These are phyloP conservation scores for Schizothecium vesticola DNA, from an alignment of 495 filamentous ascomycete genomes.

Conservation along the genomic window DNA sequence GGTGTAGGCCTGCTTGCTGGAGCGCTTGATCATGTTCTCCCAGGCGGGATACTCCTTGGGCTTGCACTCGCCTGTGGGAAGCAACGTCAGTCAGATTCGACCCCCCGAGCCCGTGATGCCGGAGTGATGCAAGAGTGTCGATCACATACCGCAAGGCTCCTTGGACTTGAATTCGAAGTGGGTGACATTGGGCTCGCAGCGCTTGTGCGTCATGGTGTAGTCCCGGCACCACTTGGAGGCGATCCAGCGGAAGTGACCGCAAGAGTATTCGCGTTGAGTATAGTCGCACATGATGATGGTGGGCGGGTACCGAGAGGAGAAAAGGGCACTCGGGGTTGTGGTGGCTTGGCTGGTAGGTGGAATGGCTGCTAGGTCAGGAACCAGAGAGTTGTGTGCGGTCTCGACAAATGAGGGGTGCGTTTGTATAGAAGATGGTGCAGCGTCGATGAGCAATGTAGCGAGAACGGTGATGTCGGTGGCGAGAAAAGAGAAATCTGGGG, in stretches of 20 bases:
- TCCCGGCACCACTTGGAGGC: conserved; percentile 39
- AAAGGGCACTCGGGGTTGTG: neutral
- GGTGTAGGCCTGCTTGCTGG: conserved; percentile 27
- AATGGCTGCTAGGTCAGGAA: neutral
- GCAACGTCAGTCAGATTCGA: neutral
- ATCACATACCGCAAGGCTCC: conserved; percentile 32
- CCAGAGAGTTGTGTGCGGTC: conserved; percentile 2
- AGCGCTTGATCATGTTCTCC: conserved; percentile 38
- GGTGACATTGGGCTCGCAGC: conserved; percentile 37
- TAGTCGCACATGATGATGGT: conserved; percentile 28
- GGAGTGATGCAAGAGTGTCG: neutral
- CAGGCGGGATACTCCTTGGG: conserved; percentile 29
- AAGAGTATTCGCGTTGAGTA: conserved; percentile 35
- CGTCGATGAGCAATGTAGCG: neutral
- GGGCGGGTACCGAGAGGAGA: neutral
- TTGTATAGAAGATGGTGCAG: conserved; percentile 2
- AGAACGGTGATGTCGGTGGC: conserved; percentile 10
- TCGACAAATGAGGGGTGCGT: neutral
- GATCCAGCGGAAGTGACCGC: conserved; percentile 41
- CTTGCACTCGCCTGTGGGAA: conserved; percentile 31
- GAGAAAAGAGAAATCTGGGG: neutral
- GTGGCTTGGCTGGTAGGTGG: neutral
- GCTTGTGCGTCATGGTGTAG: conserved; percentile 36
- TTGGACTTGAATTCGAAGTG: conserved; percentile 36
- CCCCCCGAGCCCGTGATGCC: neutral